These are phyloP conservation scores for Mrakia frigida DNA, from an alignment of 768 basidiomycete genomes.

Conservation along the genomic window DNA sequence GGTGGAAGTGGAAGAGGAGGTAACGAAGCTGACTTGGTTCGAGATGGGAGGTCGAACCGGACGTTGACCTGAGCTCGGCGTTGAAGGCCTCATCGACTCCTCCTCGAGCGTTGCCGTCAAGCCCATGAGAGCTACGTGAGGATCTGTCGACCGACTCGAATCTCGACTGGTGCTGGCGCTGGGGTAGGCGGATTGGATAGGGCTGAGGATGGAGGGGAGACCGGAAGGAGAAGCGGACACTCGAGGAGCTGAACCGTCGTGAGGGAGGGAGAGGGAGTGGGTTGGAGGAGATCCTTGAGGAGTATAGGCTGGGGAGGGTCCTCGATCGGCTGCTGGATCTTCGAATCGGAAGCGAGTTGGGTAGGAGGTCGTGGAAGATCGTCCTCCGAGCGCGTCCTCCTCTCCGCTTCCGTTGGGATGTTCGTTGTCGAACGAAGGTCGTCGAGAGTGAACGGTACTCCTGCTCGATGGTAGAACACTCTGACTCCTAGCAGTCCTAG, in stretches of 20 bases:
- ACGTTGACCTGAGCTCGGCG: background rate
- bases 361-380: background rate
- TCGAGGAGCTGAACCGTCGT: background rate
- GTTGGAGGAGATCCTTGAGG: slow-evolving; percentile 24
- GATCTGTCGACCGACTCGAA: slow-evolving; percentile 10
- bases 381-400: slow-evolving; percentile 3
- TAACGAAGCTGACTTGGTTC: background rate
- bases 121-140: background rate
- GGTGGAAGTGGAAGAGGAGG: background rate
- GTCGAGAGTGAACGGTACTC: slow-evolving; percentile 15
- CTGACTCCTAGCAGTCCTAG: background rate
- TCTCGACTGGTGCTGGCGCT: slow-evolving; percentile 14
- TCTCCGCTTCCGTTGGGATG: background rate
- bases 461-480: slow-evolving; percentile 15
- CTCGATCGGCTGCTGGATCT: slow-evolving; percentile 31
- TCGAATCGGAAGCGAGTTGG: slow-evolving; percentile 21
- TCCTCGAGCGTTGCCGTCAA: slow-evolving; percentile 3
- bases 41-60: slow-evolving; percentile 9
- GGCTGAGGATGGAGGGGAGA: slow-evolving; percentile 20
- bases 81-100: background rate
- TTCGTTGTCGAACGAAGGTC: slow-evolving; percentile 10
- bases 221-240: background rate
- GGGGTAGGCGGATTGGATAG: slow-evolving; percentile 22
- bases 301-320: slow-evolving; percentile 43
- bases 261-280: background rate